Evolutionary conservation across 1,284 basidiomycete species (phyloP), one percentile per base, ranked within the genome.

Genomic region (Baeospora myosura): DNA sequence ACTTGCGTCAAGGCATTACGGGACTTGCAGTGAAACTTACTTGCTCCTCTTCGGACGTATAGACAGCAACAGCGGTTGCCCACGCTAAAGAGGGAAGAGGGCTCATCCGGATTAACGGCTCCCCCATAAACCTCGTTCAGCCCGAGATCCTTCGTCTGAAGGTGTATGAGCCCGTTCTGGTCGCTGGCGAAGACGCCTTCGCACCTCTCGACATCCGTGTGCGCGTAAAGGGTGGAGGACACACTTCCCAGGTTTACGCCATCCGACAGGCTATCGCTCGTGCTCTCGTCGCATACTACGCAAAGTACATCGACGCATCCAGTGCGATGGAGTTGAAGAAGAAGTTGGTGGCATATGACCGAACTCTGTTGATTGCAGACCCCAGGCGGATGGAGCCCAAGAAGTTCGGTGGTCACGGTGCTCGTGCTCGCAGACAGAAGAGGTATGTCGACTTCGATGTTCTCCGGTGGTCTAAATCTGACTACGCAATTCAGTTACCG

Each of bases 191-290:
- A 61, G 91, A 94, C 45, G 76, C 83, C 44, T 90, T 95, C 61
- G 67, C 75, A 48, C 72, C 74, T 53, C 75, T 98, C 59, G 95
- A 99, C 73, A 94, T 99, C 70, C 91, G 95, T 56, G 89, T 98
- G 47, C 90, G 94, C 45, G 96, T 97, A 55, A 95, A 94, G 71
- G 96, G 96, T 71, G 96, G 96, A 81, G 96, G 96, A 69, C 95
- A 98, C 76, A 94, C 92, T 51, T 97, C 95, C 49, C 96, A 98
- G 71, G 79, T 98, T 53, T 99, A 98, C 71, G 96, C 96, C 53
- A 92, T 98, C 68, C 92, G 96, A 56, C 96, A 99, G 75, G 96
- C 96, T 38, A 96, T 99, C 58, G 88, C 92, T 58, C 98, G 97
- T 76, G 94, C 95, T 48, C 70, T 98, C 52, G 90, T 99, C 59